A percentile compares a stretch with the other conserved stretches of the same genome.
These are phyloP conservation scores for Penicillium sp. DNA, from an alignment of 2,329 filamentous ascomycete genomes.

Conservation along the genomic window DNA sequence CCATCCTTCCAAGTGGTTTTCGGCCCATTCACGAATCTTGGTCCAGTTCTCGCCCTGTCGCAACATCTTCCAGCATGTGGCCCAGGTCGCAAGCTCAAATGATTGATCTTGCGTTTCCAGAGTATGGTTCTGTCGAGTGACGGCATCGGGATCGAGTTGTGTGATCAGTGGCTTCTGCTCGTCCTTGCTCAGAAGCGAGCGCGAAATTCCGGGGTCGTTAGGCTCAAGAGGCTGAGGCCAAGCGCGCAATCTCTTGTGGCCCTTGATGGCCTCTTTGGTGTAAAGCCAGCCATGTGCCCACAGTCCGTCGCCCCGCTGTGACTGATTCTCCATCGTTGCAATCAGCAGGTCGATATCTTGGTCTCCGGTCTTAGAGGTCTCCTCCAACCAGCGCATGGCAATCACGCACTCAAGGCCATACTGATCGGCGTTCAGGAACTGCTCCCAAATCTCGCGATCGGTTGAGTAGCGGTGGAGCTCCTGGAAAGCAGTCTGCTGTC, in stretches of 20 bases:
- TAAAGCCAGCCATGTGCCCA: conserved; percentile 91
- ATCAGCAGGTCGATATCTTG: conserved; percentile 76
- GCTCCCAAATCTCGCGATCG: conserved; percentile 66
- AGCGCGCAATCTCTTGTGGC: conserved; percentile 76
- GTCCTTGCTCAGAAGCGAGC: conserved; percentile 59
- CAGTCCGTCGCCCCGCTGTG: conserved; percentile 73
- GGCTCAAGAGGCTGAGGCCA: conserved; percentile 67
- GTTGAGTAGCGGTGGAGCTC: conserved; percentile 58
- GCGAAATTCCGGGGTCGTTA: conserved; percentile 57
- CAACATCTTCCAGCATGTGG: conserved; percentile 90
- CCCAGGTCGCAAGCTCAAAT: conserved; percentile 88
- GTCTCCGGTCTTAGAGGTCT: conserved; percentile 66
- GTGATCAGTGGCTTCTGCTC: conserved; percentile 70
- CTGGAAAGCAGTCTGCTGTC: conserved; percentile 43
- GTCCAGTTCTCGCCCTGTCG: conserved; percentile 75
- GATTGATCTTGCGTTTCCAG: conserved; percentile 82
- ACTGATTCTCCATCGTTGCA: conserved; percentile 71
- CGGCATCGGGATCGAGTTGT: conserved; percentile 87
- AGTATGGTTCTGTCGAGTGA: conserved; percentile 73
- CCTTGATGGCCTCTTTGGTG: conserved; percentile 86
- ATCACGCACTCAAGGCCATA: conserved; percentile 75
- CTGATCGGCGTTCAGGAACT: conserved; percentile 73
- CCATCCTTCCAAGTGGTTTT: conserved; percentile 85
- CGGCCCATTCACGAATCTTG: conserved; percentile 81
- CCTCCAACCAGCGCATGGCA: conserved; percentile 84